Evolutionary conservation across 176 grass and related monocot species (phyloP), one percentile per base, ranked within the genome.

Genomic region (Tuctoria greenei): DNA sequence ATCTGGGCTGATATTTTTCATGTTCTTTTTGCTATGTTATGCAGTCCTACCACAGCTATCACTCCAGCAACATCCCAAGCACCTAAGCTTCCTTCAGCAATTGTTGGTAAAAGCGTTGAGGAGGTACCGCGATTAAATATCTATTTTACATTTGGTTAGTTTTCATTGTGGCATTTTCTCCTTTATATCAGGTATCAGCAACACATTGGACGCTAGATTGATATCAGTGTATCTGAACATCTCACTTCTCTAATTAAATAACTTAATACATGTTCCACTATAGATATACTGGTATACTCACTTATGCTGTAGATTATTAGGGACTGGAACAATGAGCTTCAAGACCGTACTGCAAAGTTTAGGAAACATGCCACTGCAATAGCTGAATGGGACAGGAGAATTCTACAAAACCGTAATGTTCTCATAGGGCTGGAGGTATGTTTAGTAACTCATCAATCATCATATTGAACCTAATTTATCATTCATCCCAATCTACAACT

Each of bases 381-480:
- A 86, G 83, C 89, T 71, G 96, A 99, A 84, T 99, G 96, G 92
- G 96, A 99, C 67, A 92, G 51, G 76, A 90, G 92, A 83, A 99
- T 99, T 95, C 77, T 99, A 28, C 96, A 99, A 84, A 99, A 99
- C 31, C 81, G 92, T 77, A 95, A 90, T 92, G 92, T 95, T 88
- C 89, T 95, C 73, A 99, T 93, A 60, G 95, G 85, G 86, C 87
- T 99, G 56, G 96, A 99, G 87, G 96, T 92, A 82, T 17, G 6
- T 23, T 3, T 61, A 72, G 4, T 28, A 13, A 28, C 43, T 73
- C 66, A 46, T 64, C 55, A 54, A 40, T 77, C 71, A 52, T 63
- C 76, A 2, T 35, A 12, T 23, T 27, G 13, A 10, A 43, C 69
- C 13, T 42, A 51, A 49, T 18, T 65, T 61, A 21, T 6, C 14